Base-by-base conservation (phyloP, 2,329 filamentous ascomycete genomes). In the Lachnellula hyalina region DNA sequence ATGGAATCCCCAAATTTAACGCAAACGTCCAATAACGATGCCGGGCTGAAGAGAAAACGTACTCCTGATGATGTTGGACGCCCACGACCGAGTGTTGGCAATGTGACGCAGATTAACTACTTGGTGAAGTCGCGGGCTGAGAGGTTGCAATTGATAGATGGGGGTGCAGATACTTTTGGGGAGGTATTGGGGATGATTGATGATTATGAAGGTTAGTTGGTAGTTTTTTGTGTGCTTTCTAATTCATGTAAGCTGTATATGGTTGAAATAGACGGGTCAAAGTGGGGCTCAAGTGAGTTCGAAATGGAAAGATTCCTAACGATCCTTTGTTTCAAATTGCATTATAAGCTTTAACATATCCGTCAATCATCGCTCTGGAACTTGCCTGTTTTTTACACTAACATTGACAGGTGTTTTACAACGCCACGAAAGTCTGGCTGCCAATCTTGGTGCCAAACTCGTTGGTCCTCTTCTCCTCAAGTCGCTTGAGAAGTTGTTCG, bases 401-500 rank as follows among this genome's bases (percentile, higher is more conserved):
- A 63, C 58, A 57, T 56, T 63, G 53, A 57, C 56, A 80, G 90
- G 85, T 61, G 89, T 94, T 15, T 76, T 96, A 51, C 88, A 89
- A 65, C 84, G 89, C 53, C 89, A 93, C 70, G 90, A 96, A 73
- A 93, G 88, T 70, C 83, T 96, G 64, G 91, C 90, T 47, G 86
- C 87, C 55, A 93, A 90, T 65, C 78, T 96, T 25, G 90, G 90
- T 64, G 90, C 89, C 53, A 88, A 90, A 62, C 85, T 92, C 17
- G 82, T 91, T 1, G 90, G 88, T 0, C 89, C 90, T 23, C 89
- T 92, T 50, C 74, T 96, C 59, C 83, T 96, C 65, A 91, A 91
- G 72, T 86, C 89, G 42, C 90, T 96, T 69, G 90, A 96, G 70
- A 82, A 88, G 51, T 79, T 93, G 53, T 96, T 96, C 66, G 90